Evolutionary conservation across 73 alveolate genomes (phyloP).

Genomic region (Paramecium octaurelia): DNA sequence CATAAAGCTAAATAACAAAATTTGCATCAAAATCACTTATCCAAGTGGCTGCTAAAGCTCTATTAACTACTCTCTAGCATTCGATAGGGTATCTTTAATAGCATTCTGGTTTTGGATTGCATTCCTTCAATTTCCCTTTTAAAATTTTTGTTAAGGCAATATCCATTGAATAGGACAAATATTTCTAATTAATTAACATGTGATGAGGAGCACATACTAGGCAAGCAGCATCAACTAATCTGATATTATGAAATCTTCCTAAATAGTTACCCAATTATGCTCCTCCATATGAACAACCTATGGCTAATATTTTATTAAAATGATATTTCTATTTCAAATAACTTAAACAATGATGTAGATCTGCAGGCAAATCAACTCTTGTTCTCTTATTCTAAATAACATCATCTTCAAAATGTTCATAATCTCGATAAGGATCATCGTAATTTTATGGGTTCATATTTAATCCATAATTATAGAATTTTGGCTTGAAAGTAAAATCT

Average conservation of each 20-base stretch:
- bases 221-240: not conserved
- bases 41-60: not conserved
- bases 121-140: not conserved
- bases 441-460: not conserved
- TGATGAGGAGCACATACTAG: not conserved
- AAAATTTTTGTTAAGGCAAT: not conserved
- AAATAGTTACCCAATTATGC: not conserved
- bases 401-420: not conserved
- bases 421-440: not conserved
- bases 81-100: not conserved
- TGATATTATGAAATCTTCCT: not conserved
- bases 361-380: slow-evolving; percentile 44
- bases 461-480: slow-evolving; percentile 6
- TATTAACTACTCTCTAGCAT: not conserved
- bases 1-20: not conserved
- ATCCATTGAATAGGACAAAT: not conserved
- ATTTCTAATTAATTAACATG: not conserved
- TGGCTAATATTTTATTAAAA: not conserved
- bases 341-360: not conserved
- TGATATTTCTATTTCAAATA: slow-evolving; percentile 13
- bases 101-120: not conserved
- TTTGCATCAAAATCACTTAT: not conserved
- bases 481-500: not conserved
- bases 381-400: not conserved
- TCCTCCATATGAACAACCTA: slow-evolving; percentile 53